Evolutionary conservation across 2,329 filamentous ascomycete species (phyloP).

Genomic region (Ophiostoma ips): DNA sequence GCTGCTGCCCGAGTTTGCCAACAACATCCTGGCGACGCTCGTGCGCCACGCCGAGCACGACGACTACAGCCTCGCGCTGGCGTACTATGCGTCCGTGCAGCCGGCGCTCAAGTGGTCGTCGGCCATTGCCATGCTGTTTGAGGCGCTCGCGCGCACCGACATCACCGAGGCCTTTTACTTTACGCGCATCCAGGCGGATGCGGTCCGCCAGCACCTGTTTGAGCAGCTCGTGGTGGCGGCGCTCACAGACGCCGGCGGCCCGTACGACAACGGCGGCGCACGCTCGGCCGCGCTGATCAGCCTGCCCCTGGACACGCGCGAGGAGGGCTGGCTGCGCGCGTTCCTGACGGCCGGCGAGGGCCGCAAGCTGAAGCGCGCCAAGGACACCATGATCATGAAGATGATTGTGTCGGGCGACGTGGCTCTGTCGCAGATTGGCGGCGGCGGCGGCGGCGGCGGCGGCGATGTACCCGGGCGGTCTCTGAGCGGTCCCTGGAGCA

Average conservation of each 20-base stretch:
- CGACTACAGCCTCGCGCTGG: constrained; percentile 53
- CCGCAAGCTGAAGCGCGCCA: constrained; percentile 47
- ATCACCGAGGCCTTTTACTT: constrained; percentile 64
- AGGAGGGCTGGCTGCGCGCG: constrained; percentile 63
- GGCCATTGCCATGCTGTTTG: constrained; percentile 56
- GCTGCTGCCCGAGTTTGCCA: constrained; percentile 65
- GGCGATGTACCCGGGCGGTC: constrained; percentile 23
- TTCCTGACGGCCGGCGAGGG: constrained; percentile 52
- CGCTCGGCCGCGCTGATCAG: constrained; percentile 52
- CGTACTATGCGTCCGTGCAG: constrained; percentile 65
- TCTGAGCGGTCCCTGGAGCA: constrained; percentile 32
- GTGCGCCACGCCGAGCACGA: constrained; percentile 44
- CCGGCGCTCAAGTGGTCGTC: constrained; percentile 53
- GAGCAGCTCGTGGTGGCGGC: constrained; percentile 49
- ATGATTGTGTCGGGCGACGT: constrained; percentile 53
- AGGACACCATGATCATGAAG: constrained; percentile 62
- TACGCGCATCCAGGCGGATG: constrained; percentile 48
- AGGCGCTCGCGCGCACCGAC: constrained; percentile 51
- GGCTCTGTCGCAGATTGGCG: constrained; percentile 21
- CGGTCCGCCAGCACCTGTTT: constrained; percentile 50
- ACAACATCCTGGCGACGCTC: constrained; percentile 63
- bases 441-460: constrained; percentile 15
- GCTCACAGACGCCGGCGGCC: constrained; percentile 26
- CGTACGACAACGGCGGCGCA: constrained; percentile 16
- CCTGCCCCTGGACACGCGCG: constrained; percentile 53